Evolutionary conservation across 83 land plant genomes (phyloP), one percentile per base, ranked within the genome.

Genomic region (Picea abies): DNA sequence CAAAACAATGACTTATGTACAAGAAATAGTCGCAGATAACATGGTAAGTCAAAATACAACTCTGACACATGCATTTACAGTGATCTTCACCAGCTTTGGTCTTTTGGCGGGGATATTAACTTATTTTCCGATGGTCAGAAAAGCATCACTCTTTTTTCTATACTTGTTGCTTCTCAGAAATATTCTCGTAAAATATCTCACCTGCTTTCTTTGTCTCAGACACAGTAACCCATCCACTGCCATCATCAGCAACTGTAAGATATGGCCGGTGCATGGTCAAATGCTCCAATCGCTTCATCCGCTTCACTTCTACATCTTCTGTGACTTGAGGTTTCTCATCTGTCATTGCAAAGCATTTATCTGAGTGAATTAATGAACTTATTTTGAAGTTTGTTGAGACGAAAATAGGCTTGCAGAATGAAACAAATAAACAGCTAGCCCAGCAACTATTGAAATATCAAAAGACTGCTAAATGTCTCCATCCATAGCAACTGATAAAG

Each of bases 191-290:
- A n/a, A 35, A n/a, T 20, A 37, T 2, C 58, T 60, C n/a, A 79
- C 64, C 83, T 80, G 71, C 12, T 47, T 81, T 47, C 6, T 81
- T 68, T 2, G 71, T 35, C 17, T 83, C 80, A 60, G 87, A 83
- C 4, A 93, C 76, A 11, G 96, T 63, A 61, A 91, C 88, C 96
- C 96, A 93, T 29, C 96, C 96, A 82, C 96, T 93, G 64, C 96
- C 96, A 83, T 93, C 96, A 75, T 91, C 92, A 32, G 91, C 80
- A 65, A 93, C 80, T 1, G 85, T 78, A 71, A 82, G 78, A 83
- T 91, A 91, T 17, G 91, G 90, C 26, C 85, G 81, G 41, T 81
- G 83, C 17, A 85, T 14, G 22, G 86, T 87, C n/a, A 93, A 66
- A n/a, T 70, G 82, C 49, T 93, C 96, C 60, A 93, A 78, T 65